Conservation (phyloP, 805 yeast genomes). For the Blastobotrys parvus region DNA sequence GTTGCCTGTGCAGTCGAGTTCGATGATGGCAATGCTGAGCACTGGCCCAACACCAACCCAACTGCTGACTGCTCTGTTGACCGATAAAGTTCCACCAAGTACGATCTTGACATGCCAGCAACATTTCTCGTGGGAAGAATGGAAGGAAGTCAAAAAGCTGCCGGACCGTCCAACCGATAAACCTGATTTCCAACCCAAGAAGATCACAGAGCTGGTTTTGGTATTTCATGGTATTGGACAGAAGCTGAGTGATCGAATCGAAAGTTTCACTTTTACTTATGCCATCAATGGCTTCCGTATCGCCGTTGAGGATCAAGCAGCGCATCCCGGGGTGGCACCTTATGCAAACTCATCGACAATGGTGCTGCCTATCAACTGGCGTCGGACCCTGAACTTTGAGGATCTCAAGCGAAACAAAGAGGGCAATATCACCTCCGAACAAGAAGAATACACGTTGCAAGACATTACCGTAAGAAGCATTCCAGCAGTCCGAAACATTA, state of each 20-base stretch:
- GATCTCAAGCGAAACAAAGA: conserved; percentile 12
- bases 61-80: conserved; percentile 14
- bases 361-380: conserved; percentile 79
- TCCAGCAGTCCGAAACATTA: conserved; percentile 60
- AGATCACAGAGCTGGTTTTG: conserved; percentile 55
- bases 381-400: conserved; percentile 47
- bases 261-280: conserved; percentile 79
- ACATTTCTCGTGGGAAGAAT: conserved; percentile 26
- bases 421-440: conserved; percentile 3
- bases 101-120: conserved; percentile 19
- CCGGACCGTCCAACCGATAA: conserved; percentile 25
- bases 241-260: conserved; percentile 67
- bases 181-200: conserved; percentile 23
- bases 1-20: conserved; percentile 5
- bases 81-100: conserved; percentile 17
- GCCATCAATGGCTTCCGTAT: conserved; percentile 37
- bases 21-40: conserved; percentile 11
- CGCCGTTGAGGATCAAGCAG: conserved; percentile 22
- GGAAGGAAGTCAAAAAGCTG: conserved; percentile 19
- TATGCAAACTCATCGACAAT: conserved; percentile 17
- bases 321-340: conserved; percentile 14
- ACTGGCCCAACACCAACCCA: conserved; percentile 9
- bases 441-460: conserved; percentile 29
- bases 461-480: conserved; percentile 75
- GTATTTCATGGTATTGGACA: conserved; percentile 97